Evolutionary conservation across 352 stramenopile species (phyloP).

Genomic region (Phytophthora pistaciae): DNA sequence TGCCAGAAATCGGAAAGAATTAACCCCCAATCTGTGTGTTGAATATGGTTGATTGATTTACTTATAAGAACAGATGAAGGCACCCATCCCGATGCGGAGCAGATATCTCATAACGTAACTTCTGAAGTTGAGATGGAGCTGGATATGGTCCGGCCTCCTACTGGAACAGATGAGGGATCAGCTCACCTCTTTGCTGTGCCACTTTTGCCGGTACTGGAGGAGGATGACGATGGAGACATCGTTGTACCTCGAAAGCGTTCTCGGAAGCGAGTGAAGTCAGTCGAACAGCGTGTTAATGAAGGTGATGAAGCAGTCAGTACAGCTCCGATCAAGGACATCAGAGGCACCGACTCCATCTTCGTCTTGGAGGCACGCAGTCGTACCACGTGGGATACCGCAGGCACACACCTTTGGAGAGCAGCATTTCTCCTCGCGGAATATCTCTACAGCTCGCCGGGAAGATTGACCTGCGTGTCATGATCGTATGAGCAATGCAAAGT

Average conservation of each 20-base stretch:
- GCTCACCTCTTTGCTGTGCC: conserved; percentile 7
- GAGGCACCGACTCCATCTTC: conserved; percentile 15
- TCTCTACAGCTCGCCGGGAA: conserved; percentile 38
- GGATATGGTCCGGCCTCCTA: conserved; percentile 5
- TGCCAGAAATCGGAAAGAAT: background rate
- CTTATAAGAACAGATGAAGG: background rate
- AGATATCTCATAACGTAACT: conserved; percentile 18
- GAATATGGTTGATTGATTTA: background rate
- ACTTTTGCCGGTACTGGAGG: conserved; percentile 10
- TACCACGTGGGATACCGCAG: conserved; percentile 43
- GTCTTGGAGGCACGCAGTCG: conserved; percentile 29
- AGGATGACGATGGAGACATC: conserved; percentile 39
- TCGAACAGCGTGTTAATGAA: background rate
- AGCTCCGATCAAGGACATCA: background rate
- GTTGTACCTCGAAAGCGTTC: conserved; percentile 27
- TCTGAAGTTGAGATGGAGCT: conserved; percentile 34
- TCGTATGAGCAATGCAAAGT: background rate
- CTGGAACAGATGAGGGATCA: background rate
- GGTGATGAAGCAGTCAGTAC: background rate
- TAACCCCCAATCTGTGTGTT: conserved; percentile 10
- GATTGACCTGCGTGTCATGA: background rate
- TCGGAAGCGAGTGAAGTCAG: conserved; percentile 21
- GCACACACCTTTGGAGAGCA: conserved; percentile 62
- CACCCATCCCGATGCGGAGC: background rate
- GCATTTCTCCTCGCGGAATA: conserved; percentile 68